Conservation (phyloP, 1,139 yeast species). For the Diutina siamensis region DNA sequence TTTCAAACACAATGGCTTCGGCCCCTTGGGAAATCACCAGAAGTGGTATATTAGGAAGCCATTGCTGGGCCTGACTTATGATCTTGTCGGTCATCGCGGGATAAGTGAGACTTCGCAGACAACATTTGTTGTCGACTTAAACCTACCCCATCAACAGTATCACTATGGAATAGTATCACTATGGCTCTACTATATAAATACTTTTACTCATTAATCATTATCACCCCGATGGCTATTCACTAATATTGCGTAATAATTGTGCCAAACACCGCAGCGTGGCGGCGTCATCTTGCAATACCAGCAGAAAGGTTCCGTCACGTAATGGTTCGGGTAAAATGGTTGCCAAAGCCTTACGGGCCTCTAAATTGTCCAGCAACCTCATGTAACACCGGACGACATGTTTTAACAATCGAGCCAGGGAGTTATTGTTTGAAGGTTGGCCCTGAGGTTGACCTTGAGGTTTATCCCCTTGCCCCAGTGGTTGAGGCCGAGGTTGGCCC, state of each 20-base stretch:
- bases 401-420: slow-evolving; percentile 62
- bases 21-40: slow-evolving; percentile 82
- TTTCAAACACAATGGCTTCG: slow-evolving; percentile 71
- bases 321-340: slow-evolving; percentile 79
- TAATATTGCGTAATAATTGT: slow-evolving; percentile 65
- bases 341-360: slow-evolving; percentile 82
- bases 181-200: neutral
- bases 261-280: slow-evolving; percentile 84
- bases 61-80: slow-evolving; percentile 26
- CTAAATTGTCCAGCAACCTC: slow-evolving; percentile 79
- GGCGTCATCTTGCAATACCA: slow-evolving; percentile 71
- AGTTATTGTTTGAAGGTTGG: slow-evolving; percentile 9
- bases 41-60: slow-evolving; percentile 38
- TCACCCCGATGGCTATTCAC: neutral
- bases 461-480: slow-evolving; percentile 7
- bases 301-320: slow-evolving; percentile 81
- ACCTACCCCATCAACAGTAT: no score
- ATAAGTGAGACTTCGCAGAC: no score
- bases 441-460: neutral
- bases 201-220: neutral
- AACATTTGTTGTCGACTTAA: no score
- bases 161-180: no score
- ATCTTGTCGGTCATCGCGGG: slow-evolving; percentile 32
- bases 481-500: slow-evolving; percentile 6
- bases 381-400: slow-evolving; percentile 92